phyloP scores from a whole-genome alignment of 169 alveolate genomes.

The Eimeria acervulina region DNA sequence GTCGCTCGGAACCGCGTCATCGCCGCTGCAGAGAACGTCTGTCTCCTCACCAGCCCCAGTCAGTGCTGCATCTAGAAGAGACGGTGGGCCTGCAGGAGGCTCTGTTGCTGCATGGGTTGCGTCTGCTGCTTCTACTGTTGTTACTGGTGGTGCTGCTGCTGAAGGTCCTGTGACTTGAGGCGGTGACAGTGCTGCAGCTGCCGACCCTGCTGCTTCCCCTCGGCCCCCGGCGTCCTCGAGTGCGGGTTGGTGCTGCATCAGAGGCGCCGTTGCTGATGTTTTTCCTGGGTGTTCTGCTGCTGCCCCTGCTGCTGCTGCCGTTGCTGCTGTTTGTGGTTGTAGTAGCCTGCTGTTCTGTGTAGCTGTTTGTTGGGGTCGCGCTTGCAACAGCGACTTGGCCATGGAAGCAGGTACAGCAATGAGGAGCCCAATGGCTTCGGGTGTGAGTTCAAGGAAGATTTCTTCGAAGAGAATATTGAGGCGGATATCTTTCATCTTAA shows the following conservation, averaged over 20 bases:
- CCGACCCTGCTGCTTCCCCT: constrained; percentile 20
- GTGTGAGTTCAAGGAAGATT: constrained; percentile 90
- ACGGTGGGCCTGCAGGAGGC: background rate
- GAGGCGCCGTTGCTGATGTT: background rate
- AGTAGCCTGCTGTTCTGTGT: background rate
- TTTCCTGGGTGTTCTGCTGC: constrained; percentile 71
- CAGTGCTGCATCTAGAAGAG: background rate
- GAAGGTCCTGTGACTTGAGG: background rate
- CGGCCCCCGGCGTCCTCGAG: background rate
- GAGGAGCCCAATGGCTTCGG: constrained; percentile 90
- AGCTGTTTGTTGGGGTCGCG: constrained; percentile 21
- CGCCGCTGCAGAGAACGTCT: background rate
- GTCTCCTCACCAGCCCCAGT: background rate
- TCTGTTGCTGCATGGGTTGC: constrained; percentile 45
- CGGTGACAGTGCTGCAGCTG: background rate
- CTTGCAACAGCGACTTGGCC: constrained; percentile 84
- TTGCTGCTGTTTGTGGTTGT: background rate
- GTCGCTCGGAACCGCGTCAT: background rate
- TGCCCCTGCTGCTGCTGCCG: constrained; percentile 14
- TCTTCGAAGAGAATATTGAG: constrained; percentile 87
- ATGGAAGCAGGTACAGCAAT: constrained; percentile 90
- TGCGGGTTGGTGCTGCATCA: constrained; percentile 35
- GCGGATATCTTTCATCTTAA: background rate
- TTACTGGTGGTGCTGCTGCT: constrained; percentile 61
- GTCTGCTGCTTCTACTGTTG: background rate